Percentiles rank a stretch among this genome's conserved stretches.
phyloP scores from a whole-genome alignment of 2,329 filamentous ascomycete genomes.

The Colletotrichum tamarilloi region DNA sequence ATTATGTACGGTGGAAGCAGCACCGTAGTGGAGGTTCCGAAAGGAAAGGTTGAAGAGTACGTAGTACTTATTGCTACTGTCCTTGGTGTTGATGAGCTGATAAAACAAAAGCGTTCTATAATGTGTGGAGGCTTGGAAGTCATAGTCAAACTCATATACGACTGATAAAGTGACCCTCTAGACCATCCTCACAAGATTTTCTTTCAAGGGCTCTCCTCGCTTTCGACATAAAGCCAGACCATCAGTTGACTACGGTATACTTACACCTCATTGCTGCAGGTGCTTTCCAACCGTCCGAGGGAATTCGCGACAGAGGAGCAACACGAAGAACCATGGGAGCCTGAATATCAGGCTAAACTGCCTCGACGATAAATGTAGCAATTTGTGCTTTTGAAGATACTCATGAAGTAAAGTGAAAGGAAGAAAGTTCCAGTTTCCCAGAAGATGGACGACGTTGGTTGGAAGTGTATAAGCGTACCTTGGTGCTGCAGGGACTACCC shows the following conservation, averaged over 20 bases:
- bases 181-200: neutral
- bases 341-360: neutral
- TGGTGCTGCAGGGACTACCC: slow-evolving; percentile 10
- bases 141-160: neutral
- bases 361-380: neutral
- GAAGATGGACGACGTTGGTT: neutral
- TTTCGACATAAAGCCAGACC: no score
- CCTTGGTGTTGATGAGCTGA: neutral
- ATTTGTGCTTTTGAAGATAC: neutral
- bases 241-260: neutral
- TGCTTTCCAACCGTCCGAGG: neutral
- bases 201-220: neutral
- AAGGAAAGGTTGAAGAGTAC: neutral
- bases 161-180: neutral
- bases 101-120: neutral
- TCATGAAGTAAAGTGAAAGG: neutral
- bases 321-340: neutral
- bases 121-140: neutral
- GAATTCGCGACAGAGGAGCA: neutral
- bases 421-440: neutral
- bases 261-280: neutral
- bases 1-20: neutral
- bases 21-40: neutral
- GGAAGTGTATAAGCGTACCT: neutral
- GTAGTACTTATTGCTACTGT: neutral